These are phyloP conservation scores for Solidago caesia DNA, from an alignment of 129 eudicot genomes.

Conservation along the genomic window DNA sequence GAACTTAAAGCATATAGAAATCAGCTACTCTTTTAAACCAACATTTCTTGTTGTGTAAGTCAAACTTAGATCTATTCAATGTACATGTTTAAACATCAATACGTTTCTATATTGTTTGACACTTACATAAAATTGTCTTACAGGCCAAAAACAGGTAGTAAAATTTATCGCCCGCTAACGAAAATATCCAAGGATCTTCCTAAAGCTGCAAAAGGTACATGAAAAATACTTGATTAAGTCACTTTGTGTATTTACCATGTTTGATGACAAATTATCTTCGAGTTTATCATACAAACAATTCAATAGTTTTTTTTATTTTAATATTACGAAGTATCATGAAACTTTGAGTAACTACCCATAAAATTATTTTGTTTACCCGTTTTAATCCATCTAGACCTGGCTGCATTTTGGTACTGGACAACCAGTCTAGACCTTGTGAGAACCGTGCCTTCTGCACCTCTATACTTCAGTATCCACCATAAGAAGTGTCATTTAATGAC, in stretches of 20 bases:
- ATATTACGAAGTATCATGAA: too few relatives aligned
- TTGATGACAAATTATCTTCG: too few relatives aligned
- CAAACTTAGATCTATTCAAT: background rate
- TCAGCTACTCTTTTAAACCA: background rate
- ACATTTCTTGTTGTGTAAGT: background rate
- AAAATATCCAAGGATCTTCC: conserved; percentile 44
- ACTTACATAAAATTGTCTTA: conserved; percentile 10
- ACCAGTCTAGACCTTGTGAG: background rate
- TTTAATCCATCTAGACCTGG: background rate
- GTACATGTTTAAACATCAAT: too few relatives aligned
- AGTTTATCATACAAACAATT: too few relatives aligned
- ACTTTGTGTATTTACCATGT: background rate
- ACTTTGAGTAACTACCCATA: too few relatives aligned
- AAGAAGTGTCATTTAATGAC: too few relatives aligned
- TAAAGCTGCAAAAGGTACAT: conserved; percentile 46
- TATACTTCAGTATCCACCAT: background rate
- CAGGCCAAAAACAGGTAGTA: conserved; percentile 47
- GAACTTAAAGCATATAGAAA: background rate
- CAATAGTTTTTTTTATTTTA: too few relatives aligned
- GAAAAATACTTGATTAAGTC: background rate
- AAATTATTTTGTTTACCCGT: too few relatives aligned
- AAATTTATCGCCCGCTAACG: conserved; percentile 34
- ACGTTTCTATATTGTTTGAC: background rate
- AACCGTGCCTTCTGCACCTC: background rate
- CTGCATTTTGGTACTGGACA: too few relatives aligned